Base-by-base conservation (phyloP, 495 filamentous ascomycete species). In the Penicillium cataractarum region DNA sequence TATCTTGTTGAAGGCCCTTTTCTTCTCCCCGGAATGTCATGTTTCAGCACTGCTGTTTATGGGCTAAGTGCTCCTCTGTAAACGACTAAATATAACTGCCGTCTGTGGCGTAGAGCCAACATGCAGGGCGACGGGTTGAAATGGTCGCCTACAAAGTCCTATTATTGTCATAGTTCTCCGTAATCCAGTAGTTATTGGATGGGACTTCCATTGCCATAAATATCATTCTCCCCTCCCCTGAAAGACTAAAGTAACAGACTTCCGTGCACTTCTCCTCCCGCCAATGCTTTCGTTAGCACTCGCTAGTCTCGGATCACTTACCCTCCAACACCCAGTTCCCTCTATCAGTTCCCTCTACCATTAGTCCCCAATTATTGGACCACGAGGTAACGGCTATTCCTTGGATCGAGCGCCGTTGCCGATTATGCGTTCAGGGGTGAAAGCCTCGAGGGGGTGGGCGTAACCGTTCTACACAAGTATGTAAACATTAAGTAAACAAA, bases 241-340 rank as follows among this genome's bases (percentile, higher is more conserved):
- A 54, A 54, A 19, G 9, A n/a, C n/a, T n/a, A n/a, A n/a, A n/a
- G 17, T n/a, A 42, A 55, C 4, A 24, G 7, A 22, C 39, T 4
- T 15, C n/a, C n/a, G n/a, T 57, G 37, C 7, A 22, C 27, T 22
- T 4, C 9, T 22, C 19, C 40, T 32, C 6, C n/a, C 24, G 15
- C 15, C 19, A 26, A 7, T 44, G 40, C 42, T 46, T 46, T 46
- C 42, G 21, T 31, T 58, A 58, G 57, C 48, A 21, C 37, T 19
- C 13, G 15, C 42, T 58, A 58, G 56, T 33, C 46, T 58, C 57
- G 57, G 44, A 44, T 50, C 44, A 49, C 44, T 19, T 49, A 35
- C 21, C 27, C 21, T 29, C 57, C 44, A 32, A n/a, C 12, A 50
- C 24, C 22, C 13, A 52, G 4, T 17, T 15, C 9, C 12, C 4